Conservation (phyloP, 2,329 filamentous ascomycete genomes). For the Curvularia lunata region DNA sequence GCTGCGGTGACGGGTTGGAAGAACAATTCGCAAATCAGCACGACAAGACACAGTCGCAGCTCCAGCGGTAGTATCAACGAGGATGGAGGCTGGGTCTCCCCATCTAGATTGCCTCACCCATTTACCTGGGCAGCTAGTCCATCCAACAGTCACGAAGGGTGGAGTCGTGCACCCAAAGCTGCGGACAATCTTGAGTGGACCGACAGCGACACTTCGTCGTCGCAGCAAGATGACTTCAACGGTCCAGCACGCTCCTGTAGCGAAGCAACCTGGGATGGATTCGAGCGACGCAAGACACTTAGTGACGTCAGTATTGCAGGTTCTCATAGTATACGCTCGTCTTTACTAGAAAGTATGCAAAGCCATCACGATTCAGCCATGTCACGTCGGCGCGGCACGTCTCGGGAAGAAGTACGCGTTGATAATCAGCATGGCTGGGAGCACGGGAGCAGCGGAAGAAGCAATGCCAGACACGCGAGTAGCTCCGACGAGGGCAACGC, state of each 20-base stretch:
- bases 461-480: conserved; percentile 18
- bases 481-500: conserved; percentile 31
- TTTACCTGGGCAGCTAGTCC: conserved; percentile 7
- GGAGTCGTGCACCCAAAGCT: conserved; percentile 2
- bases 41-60: background rate
- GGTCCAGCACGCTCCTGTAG: background rate
- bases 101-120: conserved; percentile 5
- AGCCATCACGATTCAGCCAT: background rate
- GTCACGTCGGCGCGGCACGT: conserved; percentile 1
- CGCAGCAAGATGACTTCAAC: background rate
- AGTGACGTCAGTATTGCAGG: conserved; percentile 30
- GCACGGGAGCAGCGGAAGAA: conserved; percentile 2
- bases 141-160: background rate
- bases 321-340: conserved; percentile 16
- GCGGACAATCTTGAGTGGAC: conserved; percentile 8
- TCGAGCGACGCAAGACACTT: conserved; percentile 23
- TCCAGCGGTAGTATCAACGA: background rate
- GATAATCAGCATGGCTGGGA: conserved; percentile 11
- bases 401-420: conserved; percentile 1
- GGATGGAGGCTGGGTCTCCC: background rate
- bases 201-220: background rate
- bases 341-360: background rate
- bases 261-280: conserved; percentile 29
- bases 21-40: background rate
- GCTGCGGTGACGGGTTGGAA: conserved; percentile 12